These are phyloP conservation scores for Sugiyamaella lignohabitans DNA, from an alignment of 805 yeast species.

Conservation along the genomic window DNA sequence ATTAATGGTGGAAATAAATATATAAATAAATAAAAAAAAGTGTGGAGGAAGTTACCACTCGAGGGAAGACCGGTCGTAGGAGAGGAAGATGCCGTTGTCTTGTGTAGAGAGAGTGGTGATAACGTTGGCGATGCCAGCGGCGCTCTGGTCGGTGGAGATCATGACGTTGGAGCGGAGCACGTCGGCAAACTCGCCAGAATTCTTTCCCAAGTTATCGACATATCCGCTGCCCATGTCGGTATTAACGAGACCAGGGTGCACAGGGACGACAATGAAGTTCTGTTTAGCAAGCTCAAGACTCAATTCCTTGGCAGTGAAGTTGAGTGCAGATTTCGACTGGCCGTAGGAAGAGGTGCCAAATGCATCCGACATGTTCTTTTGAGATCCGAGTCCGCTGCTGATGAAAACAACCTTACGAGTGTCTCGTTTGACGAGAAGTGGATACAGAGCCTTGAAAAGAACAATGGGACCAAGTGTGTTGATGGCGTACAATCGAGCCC, in stretches of 20 bases:
- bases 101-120: slow-evolving; percentile 22
- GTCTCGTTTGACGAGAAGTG: slow-evolving; percentile 21
- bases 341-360: slow-evolving; percentile 25
- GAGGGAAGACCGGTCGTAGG: slow-evolving; percentile 11
- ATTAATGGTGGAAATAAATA: too few species aligned
- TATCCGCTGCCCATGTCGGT: slow-evolving; percentile 31
- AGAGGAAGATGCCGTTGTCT: slow-evolving; percentile 23
- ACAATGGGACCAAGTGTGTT: slow-evolving; percentile 28
- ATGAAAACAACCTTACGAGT: slow-evolving; percentile 28
- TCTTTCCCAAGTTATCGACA: slow-evolving; percentile 2
- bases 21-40: too few species aligned
- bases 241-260: slow-evolving; percentile 37
- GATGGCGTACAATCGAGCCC: slow-evolving; percentile 20
- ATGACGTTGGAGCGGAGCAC: slow-evolving; percentile 4
- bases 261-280: slow-evolving; percentile 28
- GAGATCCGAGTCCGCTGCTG: slow-evolving; percentile 28
- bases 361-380: slow-evolving; percentile 22
- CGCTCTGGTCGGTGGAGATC: slow-evolving; percentile 25
- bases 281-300: slow-evolving; percentile 26
- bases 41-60: neutral
- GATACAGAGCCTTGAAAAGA: slow-evolving; percentile 21
- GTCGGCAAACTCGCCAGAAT: slow-evolving; percentile 4
- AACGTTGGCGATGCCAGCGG: slow-evolving; percentile 15
- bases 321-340: slow-evolving; percentile 36
- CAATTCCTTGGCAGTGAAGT: slow-evolving; percentile 29